These are phyloP conservation scores for Cercospora canescens DNA, from an alignment of 2,329 filamentous ascomycete species.

Conservation along the genomic window DNA sequence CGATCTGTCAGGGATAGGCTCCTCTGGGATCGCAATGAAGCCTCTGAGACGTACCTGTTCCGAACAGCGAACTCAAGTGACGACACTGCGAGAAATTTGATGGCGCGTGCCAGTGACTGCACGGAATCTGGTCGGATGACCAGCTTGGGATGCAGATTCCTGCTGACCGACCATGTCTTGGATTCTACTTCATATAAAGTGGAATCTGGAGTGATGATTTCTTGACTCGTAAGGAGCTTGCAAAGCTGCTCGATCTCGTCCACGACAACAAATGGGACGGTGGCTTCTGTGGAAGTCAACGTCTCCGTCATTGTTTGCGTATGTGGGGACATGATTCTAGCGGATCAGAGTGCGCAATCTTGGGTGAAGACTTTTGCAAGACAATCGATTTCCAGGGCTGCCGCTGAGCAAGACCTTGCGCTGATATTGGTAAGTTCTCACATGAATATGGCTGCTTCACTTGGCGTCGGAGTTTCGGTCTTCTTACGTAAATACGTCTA, in stretches of 20 bases:
- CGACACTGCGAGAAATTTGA: not conserved
- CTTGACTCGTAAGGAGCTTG: not conserved
- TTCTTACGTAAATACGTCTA: too few species aligned
- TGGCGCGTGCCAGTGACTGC: not conserved
- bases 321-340: not conserved
- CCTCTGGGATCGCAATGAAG: not conserved
- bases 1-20: not conserved
- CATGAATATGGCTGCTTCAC: too few species aligned
- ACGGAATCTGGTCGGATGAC: not conserved
- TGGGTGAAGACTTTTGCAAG: too few species aligned
- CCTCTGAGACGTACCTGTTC: not conserved
- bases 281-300: not conserved
- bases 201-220: not conserved
- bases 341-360: too few species aligned
- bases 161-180: not conserved
- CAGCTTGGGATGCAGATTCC: not conserved
- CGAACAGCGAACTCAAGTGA: conserved; percentile 1
- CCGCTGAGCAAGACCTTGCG: too few species aligned
- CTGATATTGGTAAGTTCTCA: too few species aligned
- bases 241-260: not conserved
- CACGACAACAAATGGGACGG: not conserved
- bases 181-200: not conserved
- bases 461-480: too few species aligned
- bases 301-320: not conserved
- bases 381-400: too few species aligned